Evolutionary conservation across 1,284 basidiomycete species (phyloP), one percentile per base, ranked within the genome.

Genomic region (Mycena sp.): DNA sequence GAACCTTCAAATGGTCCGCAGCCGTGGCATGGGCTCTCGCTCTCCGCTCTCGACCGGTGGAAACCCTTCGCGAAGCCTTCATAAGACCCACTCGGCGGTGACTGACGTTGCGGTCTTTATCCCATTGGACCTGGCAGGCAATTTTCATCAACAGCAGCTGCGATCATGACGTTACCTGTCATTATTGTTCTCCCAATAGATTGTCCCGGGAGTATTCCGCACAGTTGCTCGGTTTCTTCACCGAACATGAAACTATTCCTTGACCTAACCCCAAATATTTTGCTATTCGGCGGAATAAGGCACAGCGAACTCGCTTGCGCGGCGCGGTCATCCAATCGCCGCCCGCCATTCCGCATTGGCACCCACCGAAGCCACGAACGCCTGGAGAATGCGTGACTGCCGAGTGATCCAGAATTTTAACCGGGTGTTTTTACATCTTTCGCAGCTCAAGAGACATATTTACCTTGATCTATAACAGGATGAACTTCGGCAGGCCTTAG

Each of bases 151-250:
- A 37, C 38, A 41, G 38, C 38, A 52, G 50, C 50, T 26, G 38
- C 51, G 38, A 52, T 52, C 38, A 41, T 52, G 51, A 41, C 51
- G 38, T 41, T 41, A 30, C 17, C 28, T 41, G 50, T 14, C 37
- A 52, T 52, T 52, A 29, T 40, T 52, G 50, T 41, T 52, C 38
- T 29, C 50, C 50, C 16, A 52, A 40, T 41, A 52, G 48, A 50
- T 23, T 50, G 48, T 50, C 32, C 19, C 48, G 30, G 48, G 48
- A 50, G 30, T 50, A 50, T 50, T 50, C 49, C 32, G 49, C 49
- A 19, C 49, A 50, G 49, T 37, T 50, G 49, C 32, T 50, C 49
- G 11, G 35, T 50, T 50, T 50, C 2, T 50, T 50, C 49, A 50
- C 30, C 26, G 49, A 38, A 25, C 49, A 50, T 50, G 49, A 50